A percentile compares a stretch with the other conserved stretches of the same genome.
Conservation (phyloP, 345 rosid genomes). For the Eucalyptus albens region DNA sequence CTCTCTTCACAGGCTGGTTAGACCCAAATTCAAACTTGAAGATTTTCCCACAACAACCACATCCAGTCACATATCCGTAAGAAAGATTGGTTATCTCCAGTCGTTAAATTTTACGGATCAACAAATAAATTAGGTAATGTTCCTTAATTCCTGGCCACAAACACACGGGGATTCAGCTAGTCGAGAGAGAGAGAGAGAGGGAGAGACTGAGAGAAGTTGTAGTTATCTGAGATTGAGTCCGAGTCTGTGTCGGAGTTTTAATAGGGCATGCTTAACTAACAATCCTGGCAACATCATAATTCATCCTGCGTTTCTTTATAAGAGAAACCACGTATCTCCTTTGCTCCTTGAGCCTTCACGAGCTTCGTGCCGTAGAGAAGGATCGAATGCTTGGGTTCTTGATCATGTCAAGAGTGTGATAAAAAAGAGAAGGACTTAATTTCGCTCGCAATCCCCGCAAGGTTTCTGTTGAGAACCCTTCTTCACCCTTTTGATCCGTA, state of each 20-base stretch:
- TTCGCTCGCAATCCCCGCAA: neutral
- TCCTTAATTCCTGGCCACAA: neutral
- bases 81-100: neutral
- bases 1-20: neutral
- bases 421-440: neutral
- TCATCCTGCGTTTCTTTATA: neutral
- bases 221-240: neutral
- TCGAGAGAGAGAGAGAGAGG: neutral
- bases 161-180: neutral
- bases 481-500: neutral
- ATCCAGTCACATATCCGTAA: neutral
- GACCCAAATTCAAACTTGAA: neutral
- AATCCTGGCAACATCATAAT: neutral
- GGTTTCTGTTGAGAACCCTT: neutral
- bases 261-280: neutral
- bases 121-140: neutral
- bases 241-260: neutral
- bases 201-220: neutral
- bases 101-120: neutral
- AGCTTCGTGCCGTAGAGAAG: neutral
- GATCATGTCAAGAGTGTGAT: neutral
- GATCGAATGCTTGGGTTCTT: neutral
- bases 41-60: neutral
- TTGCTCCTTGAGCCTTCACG: neutral
- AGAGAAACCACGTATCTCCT: neutral